phyloP scores from a whole-genome alignment of 805 yeast species.

The Saccharomycopsis fibuligera region DNA sequence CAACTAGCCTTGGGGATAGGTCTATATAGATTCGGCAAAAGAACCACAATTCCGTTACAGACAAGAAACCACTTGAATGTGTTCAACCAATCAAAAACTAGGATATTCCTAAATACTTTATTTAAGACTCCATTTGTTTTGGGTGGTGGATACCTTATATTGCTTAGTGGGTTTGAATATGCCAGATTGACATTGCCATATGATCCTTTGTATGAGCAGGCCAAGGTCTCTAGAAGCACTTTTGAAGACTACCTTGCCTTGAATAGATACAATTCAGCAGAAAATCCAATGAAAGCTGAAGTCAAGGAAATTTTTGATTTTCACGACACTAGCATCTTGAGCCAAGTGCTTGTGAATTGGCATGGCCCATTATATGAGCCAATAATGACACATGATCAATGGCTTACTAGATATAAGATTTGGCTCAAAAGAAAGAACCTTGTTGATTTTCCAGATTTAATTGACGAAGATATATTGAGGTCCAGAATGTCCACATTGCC shows the following conservation, averaged over 20 bases:
- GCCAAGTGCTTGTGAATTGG: not conserved
- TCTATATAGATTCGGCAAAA: no score
- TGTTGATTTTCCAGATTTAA: not conserved
- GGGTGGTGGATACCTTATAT: not conserved
- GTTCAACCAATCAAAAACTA: not conserved
- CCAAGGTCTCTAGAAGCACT: not conserved
- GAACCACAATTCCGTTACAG: no score
- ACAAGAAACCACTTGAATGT: slow-evolving; percentile 7
- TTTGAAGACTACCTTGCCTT: no score
- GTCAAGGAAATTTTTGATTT: no score
- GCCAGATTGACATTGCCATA: slow-evolving; percentile 10
- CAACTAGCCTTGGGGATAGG: no score
- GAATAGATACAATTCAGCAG: no score
- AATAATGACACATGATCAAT: not conserved
- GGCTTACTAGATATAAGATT: not conserved
- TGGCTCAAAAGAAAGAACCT: not conserved
- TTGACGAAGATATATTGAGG: no score
- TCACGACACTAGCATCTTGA: no score
- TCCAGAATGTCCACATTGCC: not conserved
- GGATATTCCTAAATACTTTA: slow-evolving; percentile 3
- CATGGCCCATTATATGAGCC: no score
- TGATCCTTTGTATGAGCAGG: slow-evolving; percentile 16
- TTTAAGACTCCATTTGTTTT: slow-evolving; percentile 5
- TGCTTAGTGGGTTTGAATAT: slow-evolving; percentile 10
- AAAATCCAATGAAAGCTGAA: no score